Conservation (phyloP, 164 flowering plant species). For the Kalanchoe fedtschenkoi region DNA sequence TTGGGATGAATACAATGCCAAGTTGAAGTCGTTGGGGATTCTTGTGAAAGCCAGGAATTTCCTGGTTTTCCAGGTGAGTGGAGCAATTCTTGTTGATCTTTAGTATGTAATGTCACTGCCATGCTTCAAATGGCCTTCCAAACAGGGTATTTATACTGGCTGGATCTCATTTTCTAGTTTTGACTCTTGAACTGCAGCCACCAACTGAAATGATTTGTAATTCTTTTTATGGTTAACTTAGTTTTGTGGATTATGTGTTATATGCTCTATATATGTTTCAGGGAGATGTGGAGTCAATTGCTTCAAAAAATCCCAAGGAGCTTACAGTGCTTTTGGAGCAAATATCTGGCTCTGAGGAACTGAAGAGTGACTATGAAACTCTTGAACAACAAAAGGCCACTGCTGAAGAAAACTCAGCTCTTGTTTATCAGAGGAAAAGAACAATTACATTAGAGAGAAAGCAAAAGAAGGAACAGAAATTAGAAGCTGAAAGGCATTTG, state of each 20-base stretch:
- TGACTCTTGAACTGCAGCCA: background rate
- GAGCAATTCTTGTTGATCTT: slow-evolving; percentile 18
- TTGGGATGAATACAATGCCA: slow-evolving; percentile 77
- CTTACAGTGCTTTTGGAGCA: slow-evolving; percentile 92
- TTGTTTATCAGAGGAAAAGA: slow-evolving; percentile 66
- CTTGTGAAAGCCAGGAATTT: slow-evolving; percentile 96
- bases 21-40: slow-evolving; percentile 69
- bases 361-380: slow-evolving; percentile 74
- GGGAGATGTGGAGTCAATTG: slow-evolving; percentile 99
- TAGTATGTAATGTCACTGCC: background rate
- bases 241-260: too few species aligned
- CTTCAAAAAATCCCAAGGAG: slow-evolving; percentile 93
- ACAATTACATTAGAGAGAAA: slow-evolving; percentile 73
- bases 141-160: slow-evolving; percentile 11
- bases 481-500: slow-evolving; percentile 93
- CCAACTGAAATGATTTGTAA: too few species aligned
- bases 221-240: too few species aligned
- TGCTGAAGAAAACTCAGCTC: slow-evolving; percentile 81
- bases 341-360: slow-evolving; percentile 94
- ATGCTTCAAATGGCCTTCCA: background rate
- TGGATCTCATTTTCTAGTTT: slow-evolving; percentile 6
- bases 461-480: slow-evolving; percentile 95
- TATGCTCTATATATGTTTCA: slow-evolving; percentile 8
- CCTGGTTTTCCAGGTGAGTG: slow-evolving; percentile 83
- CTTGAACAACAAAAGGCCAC: slow-evolving; percentile 70